Base-by-base conservation (phyloP, 1,284 basidiomycete species). In the Ceraceosorus guamensis region DNA sequence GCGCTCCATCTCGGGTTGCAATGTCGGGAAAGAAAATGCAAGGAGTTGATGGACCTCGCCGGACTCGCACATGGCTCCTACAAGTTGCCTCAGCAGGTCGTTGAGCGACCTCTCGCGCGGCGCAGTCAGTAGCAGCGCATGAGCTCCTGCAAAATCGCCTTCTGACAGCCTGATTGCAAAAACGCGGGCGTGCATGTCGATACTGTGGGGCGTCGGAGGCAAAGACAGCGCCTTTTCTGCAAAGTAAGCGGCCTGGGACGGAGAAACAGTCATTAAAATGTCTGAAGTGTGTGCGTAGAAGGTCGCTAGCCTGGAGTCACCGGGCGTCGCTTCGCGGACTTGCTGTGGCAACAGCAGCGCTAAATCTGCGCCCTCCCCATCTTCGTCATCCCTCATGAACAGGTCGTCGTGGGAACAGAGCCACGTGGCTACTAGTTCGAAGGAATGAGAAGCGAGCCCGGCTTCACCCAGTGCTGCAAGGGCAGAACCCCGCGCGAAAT, bases 1-100 rank as follows among this genome's bases (percentile, higher is more conserved):
- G 52, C 84, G 85, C 79, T 96, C 91, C 31, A 98, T 87, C 72
- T 95, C 89, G 55, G 86, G 84, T 57, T 87, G 84, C 63, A 93
- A 82, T 0, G 87, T 89, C 24, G 87, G 82, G 75, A 97, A 97
- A 67, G 88, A 89, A 72, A 91, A 86, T 10, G 84, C 80, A 74
- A 92, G 84, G 14, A 98, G 81, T 56, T 82, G 82, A 55, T 87
- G 85, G 24, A 91, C 83, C 54, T 88, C 84, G 66, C 87, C 83
- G 51, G 87, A 84, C 76, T 97, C 91, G 76, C 93, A 97, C 88
- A 98, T 96, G 63, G 84, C 84, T 66, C 91, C 87, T 2, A 62
- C 48, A 5, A 63, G 56, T 16, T 30, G 46, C 6, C 54, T 52
- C 13, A 63, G 46, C 10, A 44, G 54, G 14, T 56, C 51, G 24